Percentiles rank a stretch among this genome's conserved stretches.
Evolutionary conservation across 768 basidiomycete species (phyloP).

Genomic region (Pleurotus platypus): DNA sequence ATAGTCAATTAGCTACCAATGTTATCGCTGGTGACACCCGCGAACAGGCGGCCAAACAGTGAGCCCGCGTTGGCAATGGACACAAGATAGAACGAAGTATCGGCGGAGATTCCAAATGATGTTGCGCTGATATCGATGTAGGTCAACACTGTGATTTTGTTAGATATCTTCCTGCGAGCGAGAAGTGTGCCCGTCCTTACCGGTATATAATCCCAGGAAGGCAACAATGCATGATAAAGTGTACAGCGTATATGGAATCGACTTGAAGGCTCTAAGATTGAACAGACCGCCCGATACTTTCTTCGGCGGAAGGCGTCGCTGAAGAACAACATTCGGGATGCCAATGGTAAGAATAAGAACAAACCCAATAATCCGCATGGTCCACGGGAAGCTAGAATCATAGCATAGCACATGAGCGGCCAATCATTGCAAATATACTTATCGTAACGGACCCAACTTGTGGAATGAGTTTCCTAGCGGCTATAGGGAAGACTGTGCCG

Average conservation of each 20-base stretch:
- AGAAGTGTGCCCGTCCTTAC: conserved; percentile 20
- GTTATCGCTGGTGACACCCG: conserved; percentile 47
- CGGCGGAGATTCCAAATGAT: conserved; percentile 37
- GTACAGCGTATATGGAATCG: conserved; percentile 47
- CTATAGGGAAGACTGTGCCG: conserved; percentile 60
- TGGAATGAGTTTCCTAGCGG: conserved; percentile 47
- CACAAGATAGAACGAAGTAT: conserved; percentile 56
- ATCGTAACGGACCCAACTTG: conserved; percentile 45
- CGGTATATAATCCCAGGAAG: conserved; percentile 64
- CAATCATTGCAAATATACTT: neutral
- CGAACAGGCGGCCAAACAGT: conserved; percentile 47
- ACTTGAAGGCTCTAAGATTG: conserved; percentile 41
- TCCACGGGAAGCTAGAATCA: conserved; percentile 57
- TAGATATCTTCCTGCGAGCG: neutral
- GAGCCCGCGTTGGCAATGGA: conserved; percentile 61
- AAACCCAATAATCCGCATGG: conserved; percentile 63
- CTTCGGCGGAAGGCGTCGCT: conserved; percentile 51
- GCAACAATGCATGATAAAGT: conserved; percentile 39
- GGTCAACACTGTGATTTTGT: conserved; percentile 39
- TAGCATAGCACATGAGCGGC: neutral
- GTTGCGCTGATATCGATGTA: conserved; percentile 55
- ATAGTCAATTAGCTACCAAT: conserved; percentile 24
- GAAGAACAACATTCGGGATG: conserved; percentile 40
- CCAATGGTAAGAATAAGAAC: conserved; percentile 47
- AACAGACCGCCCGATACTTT: conserved; percentile 51